These are phyloP conservation scores for Fusarium globosum DNA, from an alignment of 2,329 filamentous ascomycete genomes.

Conservation along the genomic window DNA sequence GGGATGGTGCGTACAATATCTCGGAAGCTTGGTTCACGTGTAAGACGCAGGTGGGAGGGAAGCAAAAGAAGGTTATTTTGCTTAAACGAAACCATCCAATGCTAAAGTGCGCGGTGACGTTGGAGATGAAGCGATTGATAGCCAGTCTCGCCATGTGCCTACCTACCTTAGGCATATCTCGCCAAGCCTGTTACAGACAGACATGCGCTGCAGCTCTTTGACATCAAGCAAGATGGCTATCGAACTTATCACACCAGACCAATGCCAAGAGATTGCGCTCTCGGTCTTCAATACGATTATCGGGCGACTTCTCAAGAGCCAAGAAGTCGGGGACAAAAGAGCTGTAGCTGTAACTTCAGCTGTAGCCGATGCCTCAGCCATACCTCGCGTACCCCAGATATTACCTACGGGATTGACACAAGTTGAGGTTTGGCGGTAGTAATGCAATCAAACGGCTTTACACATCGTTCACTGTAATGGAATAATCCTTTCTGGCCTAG, in stretches of 20 bases:
- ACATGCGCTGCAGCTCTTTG: neutral
- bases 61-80: slow-evolving; percentile 11
- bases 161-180: slow-evolving; percentile 10
- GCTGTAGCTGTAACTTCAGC: neutral
- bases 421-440: slow-evolving; percentile 21
- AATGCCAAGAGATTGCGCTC: slow-evolving; percentile 1
- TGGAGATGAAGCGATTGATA: neutral
- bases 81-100: neutral
- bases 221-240: neutral
- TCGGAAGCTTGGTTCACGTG: slow-evolving; percentile 6
- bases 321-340: neutral
- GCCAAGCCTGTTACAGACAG: slow-evolving; percentile 30
- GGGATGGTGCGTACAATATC: slow-evolving; percentile 14
- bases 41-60: neutral
- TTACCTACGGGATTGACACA: neutral
- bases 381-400: slow-evolving; percentile 9
- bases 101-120: neutral
- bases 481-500: slow-evolving; percentile 21
- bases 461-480: slow-evolving; percentile 35
- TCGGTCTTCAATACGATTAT: neutral
- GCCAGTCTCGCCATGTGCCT: neutral
- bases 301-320: slow-evolving; percentile 11
- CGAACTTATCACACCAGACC: neutral
- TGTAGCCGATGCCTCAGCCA: slow-evolving; percentile 25
- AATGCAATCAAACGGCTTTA: slow-evolving; percentile 37